Evolutionary conservation across 495 filamentous ascomycete genomes (phyloP), one percentile per base, ranked within the genome.

Genomic region (Neurospora cerealis): DNA sequence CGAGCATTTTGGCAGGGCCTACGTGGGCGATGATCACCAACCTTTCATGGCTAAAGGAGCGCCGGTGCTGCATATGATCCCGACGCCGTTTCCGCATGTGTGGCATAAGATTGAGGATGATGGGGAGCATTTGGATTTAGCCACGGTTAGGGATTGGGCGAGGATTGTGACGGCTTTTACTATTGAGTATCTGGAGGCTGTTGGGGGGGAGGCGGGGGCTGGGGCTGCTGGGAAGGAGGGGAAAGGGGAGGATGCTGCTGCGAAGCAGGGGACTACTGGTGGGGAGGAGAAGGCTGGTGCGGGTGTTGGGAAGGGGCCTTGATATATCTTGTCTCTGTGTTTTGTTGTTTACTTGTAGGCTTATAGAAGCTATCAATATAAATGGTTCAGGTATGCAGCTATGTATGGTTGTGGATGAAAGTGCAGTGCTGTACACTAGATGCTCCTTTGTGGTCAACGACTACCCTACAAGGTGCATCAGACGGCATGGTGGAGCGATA

Each of bases 71-170:
- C 95, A 97, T 84, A 78, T 97, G 21, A 95, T 98, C 21, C 93
- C 94, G 17, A 85, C 82, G 28, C 88, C 89, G 1, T 97, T 97
- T 78, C 94, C 95, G 11, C 69, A 70, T 2, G 92, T 94, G 3
- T 97, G 94, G 94, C 94, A 98, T 81, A 88, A 86, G 15, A 86
- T 91, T 77, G 81, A 90, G 1, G 95, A 98, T 78, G 91, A 97
- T 79, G 95, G 88, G 2, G 89, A 90, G 76, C 92, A 97, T 82
- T 78, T 98, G 75, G 92, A 98, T 81, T 80, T 90, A 72, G 83
- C 87, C 6, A 94, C 93, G 0, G 88, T 95, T 15, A 88, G 90
- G 78, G 95, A 98, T 77, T 98, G 95, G 95, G 88, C 91, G 71
- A 86, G 87, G 78, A 87, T 98, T 21, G 80, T 92, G 36, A 89